Percentiles rank a stretch among this genome's conserved stretches.
Conservation (phyloP, 768 basidiomycete species). For the Mycena venus region DNA sequence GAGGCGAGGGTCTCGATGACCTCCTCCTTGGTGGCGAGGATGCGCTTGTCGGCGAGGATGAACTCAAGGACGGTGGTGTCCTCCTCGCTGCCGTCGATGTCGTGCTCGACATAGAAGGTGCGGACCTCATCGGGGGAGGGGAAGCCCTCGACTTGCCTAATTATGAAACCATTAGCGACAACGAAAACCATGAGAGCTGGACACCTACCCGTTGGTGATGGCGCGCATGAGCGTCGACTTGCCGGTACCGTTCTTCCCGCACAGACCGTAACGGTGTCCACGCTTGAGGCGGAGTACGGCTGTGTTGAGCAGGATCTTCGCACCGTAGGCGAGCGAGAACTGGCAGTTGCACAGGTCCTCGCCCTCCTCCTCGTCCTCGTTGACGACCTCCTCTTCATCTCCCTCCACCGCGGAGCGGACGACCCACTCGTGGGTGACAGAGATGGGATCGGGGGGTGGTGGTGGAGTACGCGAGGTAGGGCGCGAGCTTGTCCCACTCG, state of each 20-base stretch:
- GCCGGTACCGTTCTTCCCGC: slow-evolving; percentile 98
- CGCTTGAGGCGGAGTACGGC: slow-evolving; percentile 97
- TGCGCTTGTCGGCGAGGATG: slow-evolving; percentile 88
- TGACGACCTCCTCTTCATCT: slow-evolving; percentile 73
- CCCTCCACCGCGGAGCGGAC: slow-evolving; percentile 90
- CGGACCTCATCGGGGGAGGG: slow-evolving; percentile 97
- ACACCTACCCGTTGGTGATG: slow-evolving; percentile 82
- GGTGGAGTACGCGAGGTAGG: slow-evolving; percentile 79
- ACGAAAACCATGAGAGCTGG: neutral
- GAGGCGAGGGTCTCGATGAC: slow-evolving; percentile 85
- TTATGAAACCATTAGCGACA: slow-evolving; percentile 37
- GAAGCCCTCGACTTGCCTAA: slow-evolving; percentile 95
- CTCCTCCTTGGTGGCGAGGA: slow-evolving; percentile 78
- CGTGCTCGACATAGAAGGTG: slow-evolving; percentile 99
- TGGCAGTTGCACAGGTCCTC: slow-evolving; percentile 99
- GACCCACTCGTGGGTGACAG: slow-evolving; percentile 86
- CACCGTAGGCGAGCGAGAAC: slow-evolving; percentile 98
- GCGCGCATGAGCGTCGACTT: slow-evolving; percentile 96
- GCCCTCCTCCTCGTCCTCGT: slow-evolving; percentile 96
- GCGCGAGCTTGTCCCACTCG: slow-evolving; percentile 87
- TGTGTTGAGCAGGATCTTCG: slow-evolving; percentile 97
- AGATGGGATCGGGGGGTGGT: slow-evolving; percentile 74
- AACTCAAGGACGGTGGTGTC: slow-evolving; percentile 92
- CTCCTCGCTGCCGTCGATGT: slow-evolving; percentile 96
- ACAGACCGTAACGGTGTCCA: slow-evolving; percentile 98